Evolutionary conservation across 2,329 filamentous ascomycete genomes (phyloP).

Genomic region (Alternaria alternata): DNA sequence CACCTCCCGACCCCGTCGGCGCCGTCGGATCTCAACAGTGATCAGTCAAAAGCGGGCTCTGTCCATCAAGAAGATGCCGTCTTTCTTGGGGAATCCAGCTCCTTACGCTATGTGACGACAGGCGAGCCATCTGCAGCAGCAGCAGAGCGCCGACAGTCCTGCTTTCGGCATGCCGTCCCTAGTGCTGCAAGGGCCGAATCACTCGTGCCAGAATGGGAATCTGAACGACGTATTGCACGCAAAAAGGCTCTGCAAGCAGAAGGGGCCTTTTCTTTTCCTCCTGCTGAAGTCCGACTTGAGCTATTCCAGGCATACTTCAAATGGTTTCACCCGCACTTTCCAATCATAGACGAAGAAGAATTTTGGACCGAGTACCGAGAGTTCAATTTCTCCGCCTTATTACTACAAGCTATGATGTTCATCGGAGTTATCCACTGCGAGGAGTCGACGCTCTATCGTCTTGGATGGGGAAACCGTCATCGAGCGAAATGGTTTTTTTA

Average conservation of each 20-base stretch:
- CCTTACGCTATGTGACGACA: constrained; percentile 52
- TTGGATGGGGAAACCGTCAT: constrained; percentile 60
- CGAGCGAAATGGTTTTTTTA: constrained; percentile 62
- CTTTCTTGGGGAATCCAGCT: constrained; percentile 59
- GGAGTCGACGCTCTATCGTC: constrained; percentile 54
- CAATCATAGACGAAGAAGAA: constrained; percentile 60
- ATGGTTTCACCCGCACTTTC: constrained; percentile 66
- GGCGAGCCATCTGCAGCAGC: constrained; percentile 48
- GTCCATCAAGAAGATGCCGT: constrained; percentile 38
- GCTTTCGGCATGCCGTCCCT: constrained; percentile 44
- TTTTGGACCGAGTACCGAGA: constrained; percentile 53
- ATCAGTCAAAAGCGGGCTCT: constrained; percentile 24
- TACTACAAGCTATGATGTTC: constrained; percentile 64
- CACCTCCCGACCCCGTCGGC: constrained; percentile 25
- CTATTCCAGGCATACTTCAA: constrained; percentile 63
- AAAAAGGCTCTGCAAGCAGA: constrained; percentile 51
- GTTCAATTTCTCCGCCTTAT: constrained; percentile 57
- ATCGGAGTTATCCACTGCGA: constrained; percentile 64
- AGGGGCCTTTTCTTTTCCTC: constrained; percentile 58
- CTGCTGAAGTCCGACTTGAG: constrained; percentile 52
- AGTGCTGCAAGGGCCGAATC: constrained; percentile 46
- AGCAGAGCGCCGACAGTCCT: constrained; percentile 24
- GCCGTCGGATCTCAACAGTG: constrained; percentile 17
- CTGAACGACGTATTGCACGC: constrained; percentile 43
- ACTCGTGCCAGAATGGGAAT: constrained; percentile 49